Evolutionary conservation across 2,329 filamentous ascomycete species (phyloP), one percentile per base, ranked within the genome.

Genomic region (Sporothrix globosa): DNA sequence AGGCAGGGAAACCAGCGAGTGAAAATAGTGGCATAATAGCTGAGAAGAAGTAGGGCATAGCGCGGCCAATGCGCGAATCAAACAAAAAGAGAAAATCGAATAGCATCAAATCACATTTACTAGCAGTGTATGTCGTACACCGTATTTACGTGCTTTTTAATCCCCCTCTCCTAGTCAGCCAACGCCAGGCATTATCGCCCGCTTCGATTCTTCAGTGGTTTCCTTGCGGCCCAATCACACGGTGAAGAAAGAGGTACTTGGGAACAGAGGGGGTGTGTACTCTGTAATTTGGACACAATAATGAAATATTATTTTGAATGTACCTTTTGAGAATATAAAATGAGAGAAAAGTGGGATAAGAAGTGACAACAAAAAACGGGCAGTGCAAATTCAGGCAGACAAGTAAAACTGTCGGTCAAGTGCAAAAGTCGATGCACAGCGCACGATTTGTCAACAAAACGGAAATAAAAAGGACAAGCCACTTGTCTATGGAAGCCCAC

Each of bases 401-500:
- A 34, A 48, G 19, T 50, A n/a, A 46, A 41, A 65, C 9, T 30
- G 44, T 65, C 46, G 44, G 61, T 63, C 58, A 63, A 63, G 58
- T 39, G 58, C 41, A 2, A 30, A 48, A 34, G 10, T 48, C 27
- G 24, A 48, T 52, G 46, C 46, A 52, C 46, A 19, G 52, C 52
- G 63, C 63, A 66, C 63, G 27, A 66, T 66, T 52, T 66, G 63
- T 52, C 44, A 66, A 66, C 30, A 27, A 66, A 34, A 52, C 27
- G 27, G 10, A 27, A 48, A 27, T 7, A 30, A 56, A 14, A 11
- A 9, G 24, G 39, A 24, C 3, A 21, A 44, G 41, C 4, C 21
- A 54, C 52, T 10, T 9, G 19, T 2, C 11, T n/a, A 24, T 50
- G 44, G 61, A 50, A 50, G 17, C 61, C 61, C 61, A 34, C 61